phyloP scores from a whole-genome alignment of 805 yeast genomes.

The Jamesozyma hellenica region DNA sequence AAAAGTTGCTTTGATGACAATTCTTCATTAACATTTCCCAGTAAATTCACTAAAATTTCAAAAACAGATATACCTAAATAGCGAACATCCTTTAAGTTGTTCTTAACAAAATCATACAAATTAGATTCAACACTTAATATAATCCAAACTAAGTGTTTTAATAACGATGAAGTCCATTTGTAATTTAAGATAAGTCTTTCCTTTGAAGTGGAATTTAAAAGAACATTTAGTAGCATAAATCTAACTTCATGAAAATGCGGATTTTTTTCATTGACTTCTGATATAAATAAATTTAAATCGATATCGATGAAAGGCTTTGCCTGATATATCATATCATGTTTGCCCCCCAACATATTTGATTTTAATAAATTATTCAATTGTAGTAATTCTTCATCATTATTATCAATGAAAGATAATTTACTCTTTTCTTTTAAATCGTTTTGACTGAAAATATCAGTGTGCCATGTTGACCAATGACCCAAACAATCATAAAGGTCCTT shows the following conservation, averaged over 20 bases:
- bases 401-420: slow-evolving; percentile 2
- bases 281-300: slow-evolving; percentile 18
- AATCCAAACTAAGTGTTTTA: slow-evolving; percentile 26
- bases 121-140: slow-evolving; percentile 25
- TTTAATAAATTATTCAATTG: slow-evolving; percentile 26
- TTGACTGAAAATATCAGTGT: slow-evolving; percentile 24
- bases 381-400: slow-evolving; percentile 12
- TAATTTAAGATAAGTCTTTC: slow-evolving; percentile 31
- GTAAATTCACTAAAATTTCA: slow-evolving; percentile 38
- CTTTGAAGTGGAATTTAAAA: slow-evolving; percentile 13
- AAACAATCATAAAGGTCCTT: slow-evolving; percentile 29
- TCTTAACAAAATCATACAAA: slow-evolving; percentile 14
- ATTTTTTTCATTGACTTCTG: slow-evolving; percentile 17
- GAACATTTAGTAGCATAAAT: slow-evolving; percentile 20
- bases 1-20: slow-evolving; percentile 24
- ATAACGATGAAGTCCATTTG: slow-evolving; percentile 32
- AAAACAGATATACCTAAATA: slow-evolving; percentile 30
- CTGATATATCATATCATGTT: slow-evolving; percentile 4
- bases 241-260: slow-evolving; percentile 34
- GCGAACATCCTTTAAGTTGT: slow-evolving; percentile 5
- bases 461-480: slow-evolving; percentile 29
- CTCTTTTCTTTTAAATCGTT: slow-evolving; percentile 8
- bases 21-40: slow-evolving; percentile 30
- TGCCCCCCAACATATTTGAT: slow-evolving; percentile 22
- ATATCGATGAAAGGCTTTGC: slow-evolving; percentile 10